A percentile compares a stretch with the other conserved stretches of the same genome.
Conservation (phyloP, 345 rosid species). For the Acer yangbiense region DNA sequence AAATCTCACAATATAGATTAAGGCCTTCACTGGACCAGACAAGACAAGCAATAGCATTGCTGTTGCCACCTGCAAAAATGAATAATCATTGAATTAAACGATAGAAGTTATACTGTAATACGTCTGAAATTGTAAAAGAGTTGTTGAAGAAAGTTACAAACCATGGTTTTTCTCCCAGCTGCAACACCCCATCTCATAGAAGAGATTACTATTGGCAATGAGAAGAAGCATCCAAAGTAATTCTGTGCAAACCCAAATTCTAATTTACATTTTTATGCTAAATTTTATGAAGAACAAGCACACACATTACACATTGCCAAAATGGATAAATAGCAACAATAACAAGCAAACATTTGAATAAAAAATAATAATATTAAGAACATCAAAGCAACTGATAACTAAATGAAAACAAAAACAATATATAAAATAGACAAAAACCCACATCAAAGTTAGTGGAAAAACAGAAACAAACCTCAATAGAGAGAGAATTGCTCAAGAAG, state of each 20-base stretch:
- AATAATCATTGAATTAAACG: slow-evolving; percentile 15
- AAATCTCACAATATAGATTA: slow-evolving; percentile 76
- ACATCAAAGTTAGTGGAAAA: background rate
- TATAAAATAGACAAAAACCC: background rate
- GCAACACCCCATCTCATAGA: slow-evolving; percentile 91
- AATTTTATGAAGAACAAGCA: background rate
- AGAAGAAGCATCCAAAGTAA: slow-evolving; percentile 94
- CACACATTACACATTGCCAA: background rate
- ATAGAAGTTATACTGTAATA: background rate
- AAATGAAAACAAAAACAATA: background rate
- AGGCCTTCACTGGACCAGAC: slow-evolving; percentile 90
- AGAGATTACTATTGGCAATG: slow-evolving; percentile 85
- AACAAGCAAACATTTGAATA: too few relatives aligned
- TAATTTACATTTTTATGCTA: background rate
- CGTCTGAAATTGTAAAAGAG: background rate
- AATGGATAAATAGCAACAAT: background rate
- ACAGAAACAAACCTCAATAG: slow-evolving; percentile 65
- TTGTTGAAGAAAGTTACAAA: slow-evolving; percentile 30
- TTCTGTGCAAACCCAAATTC: slow-evolving; percentile 47
- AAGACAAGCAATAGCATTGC: slow-evolving; percentile 79
- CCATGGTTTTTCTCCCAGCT: slow-evolving; percentile 95
- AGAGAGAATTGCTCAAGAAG: slow-evolving; percentile 89
- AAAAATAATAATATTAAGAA: background rate
- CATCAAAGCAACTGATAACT: background rate
- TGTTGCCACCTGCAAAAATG: slow-evolving; percentile 74